Evolutionary conservation across 345 rosid species (phyloP), one percentile per base, ranked within the genome.

Genomic region (Citropsis articulata): DNA sequence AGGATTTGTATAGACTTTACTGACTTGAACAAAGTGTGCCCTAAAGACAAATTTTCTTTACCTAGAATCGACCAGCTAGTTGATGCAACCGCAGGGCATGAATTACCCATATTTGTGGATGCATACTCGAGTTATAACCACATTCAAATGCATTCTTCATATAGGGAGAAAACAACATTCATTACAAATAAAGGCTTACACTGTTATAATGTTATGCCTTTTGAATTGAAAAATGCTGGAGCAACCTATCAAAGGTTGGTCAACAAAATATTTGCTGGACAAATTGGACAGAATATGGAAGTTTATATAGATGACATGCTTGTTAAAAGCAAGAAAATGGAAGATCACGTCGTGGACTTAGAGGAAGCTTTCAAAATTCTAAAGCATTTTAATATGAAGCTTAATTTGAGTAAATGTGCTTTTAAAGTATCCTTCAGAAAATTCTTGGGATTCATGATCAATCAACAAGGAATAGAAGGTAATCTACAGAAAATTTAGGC

Each of bases 31-130:
- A 62, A 27, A 12, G 19, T 36, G 3, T 25, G 1, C 4, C 30
- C 7, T 2, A 28, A 63, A 0, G 38, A 28, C 4, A 28, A 1
- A 5, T 28, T 63, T 30, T 2, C 1, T 35, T 2, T 9, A 16
- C 7, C 19, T 1, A 63, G 0, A 10, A n/a, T 14, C 3, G 2
- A 63, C 0, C 3, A 16, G 1, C 25, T 56, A 19, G 9, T 56
- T 21, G 24, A 56, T 1, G 4, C 25, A 0, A 21, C 25, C 0
- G 0, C 7, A 1, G 0, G 3, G 5, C 60, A 56, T 22, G 3
- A 56, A 2, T 22, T 56, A 5, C 8, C 21, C 2, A 56, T 9
- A 2, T 56, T 56, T 8, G 21, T 56, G 0, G 25, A 18, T 18
- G 60, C 60, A 21, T 56, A 19, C 2, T 56, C 4, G 2, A 0